A percentile compares a stretch with the other conserved stretches of the same genome.
Evolutionary conservation across 495 filamentous ascomycete genomes (phyloP).

Genomic region (Opeltia flavorubescens): DNA sequence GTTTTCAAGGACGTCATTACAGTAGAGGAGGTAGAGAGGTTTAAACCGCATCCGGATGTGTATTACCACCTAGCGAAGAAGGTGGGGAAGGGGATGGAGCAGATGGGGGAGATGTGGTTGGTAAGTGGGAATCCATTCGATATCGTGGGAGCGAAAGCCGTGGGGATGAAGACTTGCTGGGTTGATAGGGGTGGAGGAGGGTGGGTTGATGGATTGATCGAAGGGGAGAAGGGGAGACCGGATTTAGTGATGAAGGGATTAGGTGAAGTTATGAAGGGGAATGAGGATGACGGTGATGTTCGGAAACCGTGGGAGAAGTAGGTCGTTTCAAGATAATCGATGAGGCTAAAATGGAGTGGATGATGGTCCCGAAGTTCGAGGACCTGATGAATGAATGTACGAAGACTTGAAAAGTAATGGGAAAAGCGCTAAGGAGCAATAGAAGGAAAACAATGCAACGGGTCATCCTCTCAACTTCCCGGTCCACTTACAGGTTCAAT

Average conservation of each 20-base stretch:
- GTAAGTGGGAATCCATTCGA: conserved; percentile 75
- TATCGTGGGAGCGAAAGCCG: conserved; percentile 33
- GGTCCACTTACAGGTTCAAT: too few relatives aligned
- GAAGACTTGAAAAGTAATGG: too few relatives aligned
- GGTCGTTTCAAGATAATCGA: too few relatives aligned
- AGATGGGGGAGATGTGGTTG: conserved; percentile 49
- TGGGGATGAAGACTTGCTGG: conserved; percentile 50
- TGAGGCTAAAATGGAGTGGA: too few relatives aligned
- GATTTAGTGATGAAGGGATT: conserved; percentile 12
- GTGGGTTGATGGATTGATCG: conserved; percentile 37
- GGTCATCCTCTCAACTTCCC: too few relatives aligned
- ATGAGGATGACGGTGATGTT: too few relatives aligned
- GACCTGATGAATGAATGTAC: too few relatives aligned
- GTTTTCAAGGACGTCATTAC: conserved; percentile 45
- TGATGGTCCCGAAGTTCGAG: too few relatives aligned
- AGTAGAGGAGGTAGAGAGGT: conserved; percentile 44
- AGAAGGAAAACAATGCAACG: too few relatives aligned
- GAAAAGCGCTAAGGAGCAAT: too few relatives aligned
- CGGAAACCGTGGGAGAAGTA: too few relatives aligned
- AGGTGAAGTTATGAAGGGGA: conserved; percentile 7
- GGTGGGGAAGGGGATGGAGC: conserved; percentile 30
- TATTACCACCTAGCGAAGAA: conserved; percentile 46
- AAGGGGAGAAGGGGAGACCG: conserved; percentile 24
- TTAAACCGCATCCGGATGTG: conserved; percentile 53
- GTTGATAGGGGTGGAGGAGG: conserved; percentile 42